phyloP scores from a whole-genome alignment of 2,329 filamentous ascomycete species.

The Ophiostoma quercus region DNA sequence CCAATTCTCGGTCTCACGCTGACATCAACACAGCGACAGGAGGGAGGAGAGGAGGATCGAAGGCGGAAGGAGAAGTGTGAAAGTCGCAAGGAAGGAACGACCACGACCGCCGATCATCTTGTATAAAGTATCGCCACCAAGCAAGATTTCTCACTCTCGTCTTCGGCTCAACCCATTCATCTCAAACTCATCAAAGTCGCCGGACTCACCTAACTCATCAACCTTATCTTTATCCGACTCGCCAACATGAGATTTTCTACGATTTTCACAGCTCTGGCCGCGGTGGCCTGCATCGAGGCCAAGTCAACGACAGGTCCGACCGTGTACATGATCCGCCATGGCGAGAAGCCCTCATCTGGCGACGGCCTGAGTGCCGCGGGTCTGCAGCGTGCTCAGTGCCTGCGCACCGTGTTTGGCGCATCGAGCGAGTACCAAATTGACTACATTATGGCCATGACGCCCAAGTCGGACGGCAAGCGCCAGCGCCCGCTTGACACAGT shows the following conservation, averaged over 20 bases:
- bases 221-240: not conserved
- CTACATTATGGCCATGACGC: slow-evolving; percentile 53
- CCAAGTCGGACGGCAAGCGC: slow-evolving; percentile 48
- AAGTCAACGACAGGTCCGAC: slow-evolving; percentile 36
- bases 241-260: slow-evolving; percentile 18
- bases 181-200: not conserved
- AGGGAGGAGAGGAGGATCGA: not conserved
- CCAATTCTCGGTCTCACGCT: not conserved
- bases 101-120: not conserved
- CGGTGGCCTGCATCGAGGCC: slow-evolving; percentile 4
- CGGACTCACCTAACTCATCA: not conserved
- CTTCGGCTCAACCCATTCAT: not conserved
- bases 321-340: slow-evolving; percentile 60
- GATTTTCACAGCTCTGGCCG: slow-evolving; percentile 1
- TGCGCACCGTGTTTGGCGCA: slow-evolving; percentile 52
- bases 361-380: slow-evolving; percentile 49
- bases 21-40: not conserved
- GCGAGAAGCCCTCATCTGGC: slow-evolving; percentile 53
- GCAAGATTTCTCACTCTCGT: not conserved
- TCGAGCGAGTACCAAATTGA: slow-evolving; percentile 50
- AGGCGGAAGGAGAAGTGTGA: not conserved
- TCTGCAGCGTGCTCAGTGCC: slow-evolving; percentile 53
- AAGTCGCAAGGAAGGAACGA: not conserved
- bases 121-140: not conserved
- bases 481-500: slow-evolving; percentile 54